A percentile compares a stretch with the other conserved stretches of the same genome.
Conservation (phyloP, 345 rosid genomes). For the sweet orange (Citrus sinensis) region DVS_A1.0 CM039164.1:27056501-27057000, state of each 20-base stretch:
- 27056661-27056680: slow-evolving; percentile 54
- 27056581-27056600: slow-evolving; percentile 42
- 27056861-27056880: background rate
- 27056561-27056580: background rate
- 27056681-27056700: slow-evolving; percentile 56
- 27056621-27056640: slow-evolving; percentile 62
- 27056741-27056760: slow-evolving; percentile 44
- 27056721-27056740: slow-evolving; percentile 61
- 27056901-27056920: slow-evolving; percentile 41
- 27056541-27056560: background rate
- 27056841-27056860: too few relatives aligned
- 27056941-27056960: slow-evolving; percentile 75
- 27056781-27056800: slow-evolving; percentile 78
- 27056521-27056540: slow-evolving; percentile 28
- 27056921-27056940: slow-evolving; percentile 95
- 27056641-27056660: slow-evolving; percentile 50
- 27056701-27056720: slow-evolving; percentile 53
- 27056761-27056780: slow-evolving; percentile 49
- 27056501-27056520: slow-evolving; percentile 42
- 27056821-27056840: background rate
- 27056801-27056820: slow-evolving; percentile 71
- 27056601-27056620: slow-evolving; percentile 68
- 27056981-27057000: slow-evolving; percentile 75
- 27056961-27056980: slow-evolving; percentile 66
- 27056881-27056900: background rate